Conservation (phyloP, 495 filamentous ascomycete species). For the Annulohypoxylon stygium region DNA sequence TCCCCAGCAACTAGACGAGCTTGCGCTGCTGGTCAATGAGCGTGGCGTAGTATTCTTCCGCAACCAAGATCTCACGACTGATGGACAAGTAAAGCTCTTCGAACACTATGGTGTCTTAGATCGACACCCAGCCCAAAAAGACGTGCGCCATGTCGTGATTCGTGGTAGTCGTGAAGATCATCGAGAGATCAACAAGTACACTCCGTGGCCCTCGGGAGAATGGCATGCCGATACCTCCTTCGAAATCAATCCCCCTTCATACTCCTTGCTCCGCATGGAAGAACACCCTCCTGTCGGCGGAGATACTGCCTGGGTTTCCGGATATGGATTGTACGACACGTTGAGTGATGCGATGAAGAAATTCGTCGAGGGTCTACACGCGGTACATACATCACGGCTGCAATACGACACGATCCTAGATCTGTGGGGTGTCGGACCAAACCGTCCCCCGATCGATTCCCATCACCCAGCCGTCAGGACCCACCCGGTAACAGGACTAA, state of each 20-base stretch:
- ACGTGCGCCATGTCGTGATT: conserved; percentile 51
- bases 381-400: conserved; percentile 63
- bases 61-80: conserved; percentile 65
- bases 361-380: conserved; percentile 64
- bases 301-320: conserved; percentile 66
- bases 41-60: conserved; percentile 65
- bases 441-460: conserved; percentile 64
- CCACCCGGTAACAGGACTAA: conserved; percentile 67
- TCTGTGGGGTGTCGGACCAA: conserved; percentile 63
- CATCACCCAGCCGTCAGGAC: conserved; percentile 69
- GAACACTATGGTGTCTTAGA: conserved; percentile 66
- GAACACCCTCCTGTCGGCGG: conserved; percentile 67
- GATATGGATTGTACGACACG: conserved; percentile 66
- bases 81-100: conserved; percentile 64
- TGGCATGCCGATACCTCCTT: conserved; percentile 68
- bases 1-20: conserved; percentile 58
- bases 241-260: conserved; percentile 66
- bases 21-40: conserved; percentile 61
- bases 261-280: conserved; percentile 68
- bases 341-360: conserved; percentile 61
- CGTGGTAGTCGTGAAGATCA: conserved; percentile 49
- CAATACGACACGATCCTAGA: conserved; percentile 63
- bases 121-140: conserved; percentile 64
- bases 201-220: conserved; percentile 55
- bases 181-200: conserved; percentile 48